Base-by-base conservation (phyloP, 192 early-diverging fungal species). In the Jimgerdemannia lactiflua region DNA sequence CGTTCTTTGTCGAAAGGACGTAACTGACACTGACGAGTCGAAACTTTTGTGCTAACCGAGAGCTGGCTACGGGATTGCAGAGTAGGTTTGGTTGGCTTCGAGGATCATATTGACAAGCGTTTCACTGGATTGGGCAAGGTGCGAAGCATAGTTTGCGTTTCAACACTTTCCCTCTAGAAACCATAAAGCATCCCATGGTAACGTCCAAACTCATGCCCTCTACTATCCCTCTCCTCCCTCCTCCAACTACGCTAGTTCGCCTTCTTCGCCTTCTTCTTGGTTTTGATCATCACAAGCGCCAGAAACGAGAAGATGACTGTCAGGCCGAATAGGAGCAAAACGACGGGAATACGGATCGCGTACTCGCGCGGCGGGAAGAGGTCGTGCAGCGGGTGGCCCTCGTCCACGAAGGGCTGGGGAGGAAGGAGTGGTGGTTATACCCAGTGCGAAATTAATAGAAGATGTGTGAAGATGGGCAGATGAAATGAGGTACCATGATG, bases 281-380 rank as follows among this genome's bases (percentile, higher is more conserved):
- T 87, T 80, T 93, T 93, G 78, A 95, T 92, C 91, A 96, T 92
- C 39, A 96, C 91, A 70, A 94, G 85, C 18, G 92, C 87, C 65
- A 97, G 82, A 84, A 98, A 97, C 4, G 89, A 89, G 63, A 87
- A 85, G 65, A 97, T 81, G 29, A 87, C 90, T 0, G 93, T 91
- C 42, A 95, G 83, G 19, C 93, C 96, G 19, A 92, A 83, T 29
- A 95, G 89, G 11, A 98, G 82, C 67, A 97, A 80, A 18, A 94
- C 86, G 42, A 95, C 91, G 4, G 97, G 96, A 42, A 94, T 86
- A 42, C 91, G 91, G 74, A 98, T 93, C n/a, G 96, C 95, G 79
- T 92, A 95, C 82, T 91, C 90, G 65, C 89, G 86, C 39, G 91
- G 89, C 64, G 92, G 95, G 78, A 98, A 98, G 73, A 90, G 94